phyloP scores from a whole-genome alignment of 2,329 filamentous ascomycete genomes.

The Alternaria dauci region DNA sequence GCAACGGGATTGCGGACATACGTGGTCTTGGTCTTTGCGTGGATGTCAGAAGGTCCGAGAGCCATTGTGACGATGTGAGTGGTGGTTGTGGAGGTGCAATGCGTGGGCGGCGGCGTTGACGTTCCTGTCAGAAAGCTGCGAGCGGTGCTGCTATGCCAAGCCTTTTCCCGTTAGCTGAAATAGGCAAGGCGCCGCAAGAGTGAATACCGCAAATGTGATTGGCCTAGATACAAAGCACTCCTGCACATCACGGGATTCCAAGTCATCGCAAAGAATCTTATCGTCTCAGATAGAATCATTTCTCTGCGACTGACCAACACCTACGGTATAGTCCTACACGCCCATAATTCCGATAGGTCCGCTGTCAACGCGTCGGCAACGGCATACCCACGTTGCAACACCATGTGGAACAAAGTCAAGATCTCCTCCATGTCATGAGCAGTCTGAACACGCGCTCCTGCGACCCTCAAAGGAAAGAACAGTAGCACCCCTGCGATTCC shows the following conservation, averaged over 20 bases:
- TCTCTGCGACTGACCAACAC: background rate
- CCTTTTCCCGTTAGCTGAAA: slow-evolving; percentile 3
- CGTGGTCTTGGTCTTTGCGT: slow-evolving; percentile 40
- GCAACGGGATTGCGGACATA: slow-evolving; percentile 29
- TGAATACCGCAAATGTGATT: slow-evolving; percentile 1
- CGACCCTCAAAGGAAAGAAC: slow-evolving; percentile 41
- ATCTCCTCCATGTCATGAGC: slow-evolving; percentile 15
- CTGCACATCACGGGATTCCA: background rate
- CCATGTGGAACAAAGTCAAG: slow-evolving; percentile 20
- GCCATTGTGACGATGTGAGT: slow-evolving; percentile 39
- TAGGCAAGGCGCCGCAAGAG: slow-evolving; percentile 1
- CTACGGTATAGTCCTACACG: background rate
- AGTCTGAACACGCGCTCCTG: slow-evolving; percentile 32
- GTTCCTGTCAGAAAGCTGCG: slow-evolving; percentile 26
- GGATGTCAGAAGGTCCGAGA: slow-evolving; percentile 38
- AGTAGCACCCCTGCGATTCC: slow-evolving; percentile 33
- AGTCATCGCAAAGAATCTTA: background rate
- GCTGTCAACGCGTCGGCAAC: slow-evolving; percentile 26
- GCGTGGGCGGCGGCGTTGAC: slow-evolving; percentile 27
- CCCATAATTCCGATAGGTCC: slow-evolving; percentile 29
- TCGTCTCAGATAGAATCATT: too few relatives aligned
- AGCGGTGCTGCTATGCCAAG: slow-evolving; percentile 25
- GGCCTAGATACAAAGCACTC: background rate
- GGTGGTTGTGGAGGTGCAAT: slow-evolving; percentile 28
- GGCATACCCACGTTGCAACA: slow-evolving; percentile 26